Conservation (phyloP, 2,329 filamentous ascomycete genomes). For the Chrysosporium keratinophilum region DNA sequence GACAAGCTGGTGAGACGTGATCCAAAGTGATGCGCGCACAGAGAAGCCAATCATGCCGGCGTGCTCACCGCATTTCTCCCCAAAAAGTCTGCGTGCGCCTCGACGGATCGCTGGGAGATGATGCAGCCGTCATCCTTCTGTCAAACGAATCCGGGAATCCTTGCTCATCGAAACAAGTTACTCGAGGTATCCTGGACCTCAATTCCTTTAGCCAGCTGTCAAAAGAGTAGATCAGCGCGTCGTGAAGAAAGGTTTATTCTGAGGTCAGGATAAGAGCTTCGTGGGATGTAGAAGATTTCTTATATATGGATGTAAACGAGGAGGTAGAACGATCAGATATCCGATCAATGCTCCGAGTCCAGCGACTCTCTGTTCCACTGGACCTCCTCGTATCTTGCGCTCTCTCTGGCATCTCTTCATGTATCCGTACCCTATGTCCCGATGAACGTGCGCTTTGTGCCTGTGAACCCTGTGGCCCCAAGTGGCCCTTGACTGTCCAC, state of each 20-base stretch:
- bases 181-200: not conserved
- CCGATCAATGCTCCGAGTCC: not conserved
- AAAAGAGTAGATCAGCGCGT: not conserved
- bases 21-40: conserved; percentile 11
- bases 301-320: not conserved
- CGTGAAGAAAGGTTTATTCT: no score
- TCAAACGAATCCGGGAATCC: not conserved
- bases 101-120: not conserved
- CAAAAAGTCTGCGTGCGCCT: not conserved
- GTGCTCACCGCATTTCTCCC: conserved; percentile 8
- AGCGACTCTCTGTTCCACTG: not conserved
- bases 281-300: no score
- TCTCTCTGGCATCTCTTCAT: not conserved
- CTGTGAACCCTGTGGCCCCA: conserved; percentile 6
- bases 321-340: no score
- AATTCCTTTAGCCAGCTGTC: not conserved
- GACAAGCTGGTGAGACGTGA: conserved; percentile 4
- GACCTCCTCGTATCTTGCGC: not conserved
- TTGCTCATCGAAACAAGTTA: not conserved
- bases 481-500: conserved; percentile 11
- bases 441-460: conserved; percentile 9
- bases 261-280: no score
- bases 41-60: not conserved
- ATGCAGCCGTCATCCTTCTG: not conserved
- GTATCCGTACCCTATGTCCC: conserved; percentile 1